These are phyloP conservation scores for Stentor coeruleus DNA, from an alignment of 73 alveolate species.

Conservation along the genomic window DNA sequence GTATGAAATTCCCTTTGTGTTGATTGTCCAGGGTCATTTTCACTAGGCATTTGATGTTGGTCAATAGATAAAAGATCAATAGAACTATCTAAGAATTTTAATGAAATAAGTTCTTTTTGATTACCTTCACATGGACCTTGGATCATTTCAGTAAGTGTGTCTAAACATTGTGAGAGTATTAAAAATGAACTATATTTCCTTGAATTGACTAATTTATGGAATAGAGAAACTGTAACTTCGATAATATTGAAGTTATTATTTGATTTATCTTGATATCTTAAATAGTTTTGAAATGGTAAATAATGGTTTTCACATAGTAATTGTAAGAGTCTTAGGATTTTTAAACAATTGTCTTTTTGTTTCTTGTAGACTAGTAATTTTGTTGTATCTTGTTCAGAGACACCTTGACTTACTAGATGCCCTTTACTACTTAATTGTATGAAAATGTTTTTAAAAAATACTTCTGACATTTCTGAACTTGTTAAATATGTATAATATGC, in stretches of 20 bases:
- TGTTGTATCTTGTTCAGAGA: no score
- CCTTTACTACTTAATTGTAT: no score
- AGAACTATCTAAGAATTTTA: conserved; percentile 50
- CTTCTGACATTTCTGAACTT: conserved; percentile 39
- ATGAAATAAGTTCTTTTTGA: conserved; percentile 38
- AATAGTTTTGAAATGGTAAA: conserved; percentile 40
- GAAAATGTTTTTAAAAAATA: conserved; percentile 34
- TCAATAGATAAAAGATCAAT: conserved; percentile 33
- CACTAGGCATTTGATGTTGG: no score
- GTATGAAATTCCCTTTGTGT: background rate
- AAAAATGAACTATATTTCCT: conserved; percentile 21
- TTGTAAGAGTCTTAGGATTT: conserved; percentile 37
- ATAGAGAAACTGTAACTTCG: conserved; percentile 23
- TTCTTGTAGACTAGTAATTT: conserved; percentile 30
- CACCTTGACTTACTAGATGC: conserved; percentile 38
- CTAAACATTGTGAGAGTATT: conserved; percentile 40
- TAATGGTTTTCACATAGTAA: conserved; percentile 52
- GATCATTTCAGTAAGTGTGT: conserved; percentile 50
- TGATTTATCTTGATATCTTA: conserved; percentile 49
- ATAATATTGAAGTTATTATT: conserved; percentile 44
- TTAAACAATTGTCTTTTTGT: conserved; percentile 21
- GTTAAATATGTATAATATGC: conserved; percentile 39
- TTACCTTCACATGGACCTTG: conserved; percentile 60
- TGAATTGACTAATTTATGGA: background rate
- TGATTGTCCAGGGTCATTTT: no score